Percentiles rank a stretch among this genome's conserved stretches.
Conservation (phyloP, 306 rosid genomes). For the Echinosophora koreensis region DNA sequence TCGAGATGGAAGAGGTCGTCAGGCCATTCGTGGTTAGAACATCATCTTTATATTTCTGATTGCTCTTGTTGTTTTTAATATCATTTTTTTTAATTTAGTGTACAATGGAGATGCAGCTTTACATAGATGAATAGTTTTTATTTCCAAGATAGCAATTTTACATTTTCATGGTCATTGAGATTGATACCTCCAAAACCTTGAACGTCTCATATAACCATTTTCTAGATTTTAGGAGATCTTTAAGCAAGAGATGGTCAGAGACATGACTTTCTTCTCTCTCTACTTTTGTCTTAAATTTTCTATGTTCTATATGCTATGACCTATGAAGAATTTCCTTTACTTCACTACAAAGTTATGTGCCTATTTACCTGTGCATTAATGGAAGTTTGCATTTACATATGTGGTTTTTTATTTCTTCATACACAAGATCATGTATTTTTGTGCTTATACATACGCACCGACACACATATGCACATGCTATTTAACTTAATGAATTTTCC, state of each 20-base stretch:
- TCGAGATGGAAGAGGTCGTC: slow-evolving; percentile 73
- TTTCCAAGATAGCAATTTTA: slow-evolving; percentile 35
- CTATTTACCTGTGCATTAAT: slow-evolving; percentile 33
- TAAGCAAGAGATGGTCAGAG: slow-evolving; percentile 13
- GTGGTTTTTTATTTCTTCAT: slow-evolving; percentile 10
- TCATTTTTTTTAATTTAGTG: slow-evolving; percentile 11
- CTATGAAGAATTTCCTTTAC: slow-evolving; percentile 28
- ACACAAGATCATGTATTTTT: slow-evolving; percentile 20
- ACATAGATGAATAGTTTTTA: not conserved
- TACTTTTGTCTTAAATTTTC: slow-evolving; percentile 18
- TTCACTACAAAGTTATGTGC: slow-evolving; percentile 31
- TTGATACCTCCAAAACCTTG: slow-evolving; percentile 36
- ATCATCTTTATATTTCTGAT: slow-evolving; percentile 40
- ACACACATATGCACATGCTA: slow-evolving; percentile 3
- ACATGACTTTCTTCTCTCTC: not conserved
- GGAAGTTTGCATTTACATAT: slow-evolving; percentile 25
- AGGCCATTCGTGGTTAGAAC: slow-evolving; percentile 63
- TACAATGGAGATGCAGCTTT: slow-evolving; percentile 21
- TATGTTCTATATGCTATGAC: slow-evolving; percentile 23
- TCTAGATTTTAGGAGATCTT: slow-evolving; percentile 32
- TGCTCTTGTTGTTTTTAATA: slow-evolving; percentile 41
- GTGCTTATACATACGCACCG: not conserved
- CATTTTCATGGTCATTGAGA: slow-evolving; percentile 33
- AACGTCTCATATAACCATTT: slow-evolving; percentile 3
- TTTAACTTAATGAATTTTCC: slow-evolving; percentile 35